Evolutionary conservation across 768 basidiomycete genomes (phyloP), one percentile per base, ranked within the genome.

Genomic region (Sarcodon sp.): DNA sequence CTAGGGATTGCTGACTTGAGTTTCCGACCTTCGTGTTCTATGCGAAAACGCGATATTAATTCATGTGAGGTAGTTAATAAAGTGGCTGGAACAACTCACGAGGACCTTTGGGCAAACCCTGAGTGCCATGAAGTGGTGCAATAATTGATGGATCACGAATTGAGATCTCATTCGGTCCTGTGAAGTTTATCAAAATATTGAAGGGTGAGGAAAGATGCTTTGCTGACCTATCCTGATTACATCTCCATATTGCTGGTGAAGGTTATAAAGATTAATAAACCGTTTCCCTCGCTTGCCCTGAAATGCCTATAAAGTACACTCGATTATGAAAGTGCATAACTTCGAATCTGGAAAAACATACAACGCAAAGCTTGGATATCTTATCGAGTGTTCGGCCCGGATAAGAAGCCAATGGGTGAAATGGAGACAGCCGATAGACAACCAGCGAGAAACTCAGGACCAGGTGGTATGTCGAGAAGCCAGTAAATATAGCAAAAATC

Each of bases 241-340:
- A 46, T 55, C 54, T 4, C 55, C 57, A 47, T 58, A 58, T 31
- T 44, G 51, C 13, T 54, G 49, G 46, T 59, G 58, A 18, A 58
- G 47, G 12, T 51, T 41, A 18, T 53, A 51, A 6, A 51, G 50
- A 50, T 56, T 55, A 7, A 53, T 6, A 48, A 54, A 51, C 35
- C 51, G 57, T 38, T 49, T 54, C 3, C 58, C 58, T 15, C 50
- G 33, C 4, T 43, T 35, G 15, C 52, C 50, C 9, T 56, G 45
- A 47, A 44, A 54, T 11, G 51, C 13, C 39, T 41, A 4, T 4
- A 13, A 2, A 13, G 21, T 27, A 27, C 11, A 16, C 8, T 41
- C 7, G n/a, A 27, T 27, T 27, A 15, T 27, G 16, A 41, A 4
- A 13, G 39, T 13, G 15, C 15, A 15, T 8, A 9, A 41, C 39